These are phyloP conservation scores for Herpetospermum pedunculosum DNA, from an alignment of 306 rosid genomes.

Conservation along the genomic window DNA sequence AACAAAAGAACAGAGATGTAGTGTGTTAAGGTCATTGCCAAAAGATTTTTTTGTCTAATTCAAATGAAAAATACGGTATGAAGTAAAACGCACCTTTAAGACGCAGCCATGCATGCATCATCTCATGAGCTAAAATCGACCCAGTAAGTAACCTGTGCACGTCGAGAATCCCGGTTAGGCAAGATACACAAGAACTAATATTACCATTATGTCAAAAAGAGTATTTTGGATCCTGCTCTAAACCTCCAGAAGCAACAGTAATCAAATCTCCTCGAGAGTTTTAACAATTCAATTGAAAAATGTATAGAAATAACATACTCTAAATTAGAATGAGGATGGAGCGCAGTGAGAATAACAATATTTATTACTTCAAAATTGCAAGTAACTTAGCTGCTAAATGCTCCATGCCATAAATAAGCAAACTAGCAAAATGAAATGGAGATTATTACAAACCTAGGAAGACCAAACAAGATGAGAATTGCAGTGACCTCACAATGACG, in stretches of 20 bases:
- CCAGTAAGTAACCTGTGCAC: conserved; percentile 76
- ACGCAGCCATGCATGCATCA: conserved; percentile 99
- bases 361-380: neutral
- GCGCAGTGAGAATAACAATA: neutral
- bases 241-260: neutral
- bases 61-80: neutral
- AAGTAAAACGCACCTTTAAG: conserved; percentile 45
- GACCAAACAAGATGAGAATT: conserved; percentile 80
- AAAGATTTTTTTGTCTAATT: neutral
- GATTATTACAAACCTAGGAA: conserved; percentile 62
- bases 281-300: neutral
- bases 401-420: conserved; percentile 4
- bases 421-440: neutral
- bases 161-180: conserved; percentile 2
- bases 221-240: neutral
- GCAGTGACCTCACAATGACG: conserved; percentile 94
- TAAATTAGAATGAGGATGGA: neutral
- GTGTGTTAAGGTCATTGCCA: neutral
- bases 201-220: neutral
- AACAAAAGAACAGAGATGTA: neutral
- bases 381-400: neutral
- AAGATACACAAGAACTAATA: neutral
- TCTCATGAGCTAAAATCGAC: conserved; percentile 90
- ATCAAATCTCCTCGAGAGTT: neutral
- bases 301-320: neutral